A percentile compares a stretch with the other conserved stretches of the same genome.
phyloP scores from a whole-genome alignment of 495 filamentous ascomycete species.

The Neurospora intermedia region DNA sequence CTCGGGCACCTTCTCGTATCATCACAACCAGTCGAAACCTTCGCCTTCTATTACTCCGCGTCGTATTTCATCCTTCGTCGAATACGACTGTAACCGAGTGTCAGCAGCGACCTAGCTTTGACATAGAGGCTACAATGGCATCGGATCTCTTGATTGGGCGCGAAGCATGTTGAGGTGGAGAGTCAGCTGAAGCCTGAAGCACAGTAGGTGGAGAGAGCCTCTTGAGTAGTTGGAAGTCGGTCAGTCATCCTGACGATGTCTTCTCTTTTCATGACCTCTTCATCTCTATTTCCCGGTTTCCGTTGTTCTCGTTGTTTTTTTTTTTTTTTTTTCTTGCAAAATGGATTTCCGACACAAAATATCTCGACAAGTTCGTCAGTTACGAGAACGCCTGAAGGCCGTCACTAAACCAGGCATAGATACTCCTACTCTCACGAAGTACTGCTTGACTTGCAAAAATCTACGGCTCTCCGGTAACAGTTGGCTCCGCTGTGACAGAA shows the following conservation, averaged over 20 bases:
- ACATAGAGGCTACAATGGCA: not conserved
- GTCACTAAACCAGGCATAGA: not conserved
- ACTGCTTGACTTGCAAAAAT: not conserved
- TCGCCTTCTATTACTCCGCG: not conserved
- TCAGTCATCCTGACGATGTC: not conserved
- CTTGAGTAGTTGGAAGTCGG: not conserved
- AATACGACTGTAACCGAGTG: not conserved
- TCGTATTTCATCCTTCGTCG: not conserved
- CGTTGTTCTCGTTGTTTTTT: not conserved
- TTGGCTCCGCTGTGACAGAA: no score
- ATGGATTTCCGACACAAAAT: not conserved
- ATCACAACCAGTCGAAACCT: not conserved
- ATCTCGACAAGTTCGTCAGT: not conserved
- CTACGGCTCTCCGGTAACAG: not conserved
- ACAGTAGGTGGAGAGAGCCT: not conserved
- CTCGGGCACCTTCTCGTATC: no score
- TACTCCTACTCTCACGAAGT: not conserved
- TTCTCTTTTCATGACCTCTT: not conserved
- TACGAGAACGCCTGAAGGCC: not conserved
- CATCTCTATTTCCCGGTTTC: not conserved
- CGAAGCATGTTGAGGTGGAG: not conserved
- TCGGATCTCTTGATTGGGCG: not conserved
- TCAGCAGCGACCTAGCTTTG: not conserved
- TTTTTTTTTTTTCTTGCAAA: no score
- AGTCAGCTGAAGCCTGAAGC: not conserved